phyloP scores from a whole-genome alignment of 179 eudicot species.

The Vitellaria paradoxa region DNA sequence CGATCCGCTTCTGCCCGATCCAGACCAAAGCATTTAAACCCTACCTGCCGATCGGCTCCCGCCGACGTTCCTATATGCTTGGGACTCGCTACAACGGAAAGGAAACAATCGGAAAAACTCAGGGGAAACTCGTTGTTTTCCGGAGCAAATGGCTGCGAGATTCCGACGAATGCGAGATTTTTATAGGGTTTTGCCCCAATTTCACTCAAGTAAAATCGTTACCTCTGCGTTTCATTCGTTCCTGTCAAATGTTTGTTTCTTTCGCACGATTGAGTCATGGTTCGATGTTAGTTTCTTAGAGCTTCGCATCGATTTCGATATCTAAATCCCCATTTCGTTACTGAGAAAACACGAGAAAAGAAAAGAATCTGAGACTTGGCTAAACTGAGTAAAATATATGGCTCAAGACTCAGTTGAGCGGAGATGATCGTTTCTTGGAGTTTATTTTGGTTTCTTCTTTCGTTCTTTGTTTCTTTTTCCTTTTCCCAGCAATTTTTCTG shows the following conservation, averaged over 20 bases:
- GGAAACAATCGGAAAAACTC: neutral
- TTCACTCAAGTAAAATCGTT: slow-evolving; percentile 23
- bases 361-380: neutral
- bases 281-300: neutral
- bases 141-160: slow-evolving; percentile 28
- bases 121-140: neutral
- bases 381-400: neutral
- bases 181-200: slow-evolving; percentile 20
- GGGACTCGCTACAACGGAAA: neutral
- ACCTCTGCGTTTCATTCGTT: neutral
- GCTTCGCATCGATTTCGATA: neutral
- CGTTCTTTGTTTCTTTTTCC: neutral
- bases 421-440: neutral
- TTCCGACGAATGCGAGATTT: slow-evolving; percentile 27
- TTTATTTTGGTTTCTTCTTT: neutral
- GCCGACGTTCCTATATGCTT: neutral
- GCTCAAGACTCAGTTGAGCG: neutral
- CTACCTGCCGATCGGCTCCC: neutral
- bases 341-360: neutral
- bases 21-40: neutral
- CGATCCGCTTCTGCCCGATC: neutral
- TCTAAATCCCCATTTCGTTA: neutral
- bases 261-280: neutral
- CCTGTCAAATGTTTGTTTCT: neutral
- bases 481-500: neutral